phyloP scores from a whole-genome alignment of 108 stramenopile genomes.

The Cyclostephanos tholiformis region DNA sequence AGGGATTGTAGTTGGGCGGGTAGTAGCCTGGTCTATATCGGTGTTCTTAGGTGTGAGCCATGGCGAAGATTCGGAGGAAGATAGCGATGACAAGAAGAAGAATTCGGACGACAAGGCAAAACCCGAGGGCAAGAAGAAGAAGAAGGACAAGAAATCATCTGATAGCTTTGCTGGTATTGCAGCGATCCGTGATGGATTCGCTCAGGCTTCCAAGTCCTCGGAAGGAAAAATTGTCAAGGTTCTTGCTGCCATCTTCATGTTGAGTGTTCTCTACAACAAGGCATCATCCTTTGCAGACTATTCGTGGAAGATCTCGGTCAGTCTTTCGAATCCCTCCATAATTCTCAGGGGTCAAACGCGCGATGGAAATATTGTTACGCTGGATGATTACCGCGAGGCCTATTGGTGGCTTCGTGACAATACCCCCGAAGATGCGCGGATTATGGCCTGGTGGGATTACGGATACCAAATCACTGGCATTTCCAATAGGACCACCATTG shows the following conservation, averaged over 20 bases:
- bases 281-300: constrained; percentile 64
- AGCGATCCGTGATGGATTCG: constrained; percentile 56
- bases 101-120: constrained; percentile 19
- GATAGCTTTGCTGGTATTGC: constrained; percentile 50
- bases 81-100: constrained; percentile 8
- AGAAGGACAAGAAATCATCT: constrained; percentile 54
- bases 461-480: constrained; percentile 96
- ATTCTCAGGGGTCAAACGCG: constrained; percentile 73
- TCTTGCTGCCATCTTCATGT: constrained; percentile 51
- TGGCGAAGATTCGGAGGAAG: constrained; percentile 41
- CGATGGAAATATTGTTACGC: constrained; percentile 70
- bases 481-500: constrained; percentile 97
- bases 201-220: constrained; percentile 60
- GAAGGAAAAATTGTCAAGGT: constrained; percentile 75
- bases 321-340: constrained; percentile 79
- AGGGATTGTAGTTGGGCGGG: constrained; percentile 82
- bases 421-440: constrained; percentile 95
- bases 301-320: constrained; percentile 68
- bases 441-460: constrained; percentile 99
- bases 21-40: constrained; percentile 55
- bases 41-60: constrained; percentile 27
- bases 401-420: constrained; percentile 97
- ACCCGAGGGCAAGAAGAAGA: constrained; percentile 44
- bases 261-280: constrained; percentile 60
- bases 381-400: constrained; percentile 99